Base-by-base conservation (phyloP, 2,329 filamentous ascomycete species). In the Orbilia blumenaviensis region DNA sequence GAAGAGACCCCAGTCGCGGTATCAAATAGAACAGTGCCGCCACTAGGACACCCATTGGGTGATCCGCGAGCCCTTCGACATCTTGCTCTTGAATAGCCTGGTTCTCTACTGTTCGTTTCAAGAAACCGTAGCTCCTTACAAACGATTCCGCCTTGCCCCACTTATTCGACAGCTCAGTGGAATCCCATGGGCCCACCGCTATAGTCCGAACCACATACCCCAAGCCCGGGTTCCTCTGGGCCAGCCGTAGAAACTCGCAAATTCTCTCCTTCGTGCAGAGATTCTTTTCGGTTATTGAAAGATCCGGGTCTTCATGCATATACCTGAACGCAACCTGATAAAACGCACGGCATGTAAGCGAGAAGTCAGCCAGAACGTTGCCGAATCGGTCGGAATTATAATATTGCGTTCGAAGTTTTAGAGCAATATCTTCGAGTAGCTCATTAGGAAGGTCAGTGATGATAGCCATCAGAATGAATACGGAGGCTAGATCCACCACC, bases 321-420 rank as follows among this genome's bases (percentile, higher is more conserved):
- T 62, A 54, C 16, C 69, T 41, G 14, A 74, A 74, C 0, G 69
- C 41, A 18, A 74, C 62, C 3, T 36, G 42, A 16, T 74, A 74
- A 16, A 74, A 74, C 5, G 52, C 18, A 14, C 54, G 50, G 12
- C 69, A 74, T 8, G 48, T 46, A 25, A 42, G 52, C 2, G 60
- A 62, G 23, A 74, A 66, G 44, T 52, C 44, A 0, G 25, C 44
- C 0, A 62, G 56, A 14, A 66, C 62, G 23, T 66, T 66, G 8
- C 41, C 48, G 34, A 44, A 66, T 16, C n/a, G 9, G 23, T 25
- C 32, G 8, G 34, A 29, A 38, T 41, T 36, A n/a, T 66, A 66
- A 27, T 27, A 62, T 38, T 34, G 10, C 36, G 18, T 38, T 14
- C 42, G 25, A 2, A 66, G 18, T 21, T 46, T 32, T 3, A 58